Evolutionary conservation across 2,329 filamentous ascomycete species (phyloP), one percentile per base, ranked within the genome.

Genomic region (Cryphonectria parasitica): DNA sequence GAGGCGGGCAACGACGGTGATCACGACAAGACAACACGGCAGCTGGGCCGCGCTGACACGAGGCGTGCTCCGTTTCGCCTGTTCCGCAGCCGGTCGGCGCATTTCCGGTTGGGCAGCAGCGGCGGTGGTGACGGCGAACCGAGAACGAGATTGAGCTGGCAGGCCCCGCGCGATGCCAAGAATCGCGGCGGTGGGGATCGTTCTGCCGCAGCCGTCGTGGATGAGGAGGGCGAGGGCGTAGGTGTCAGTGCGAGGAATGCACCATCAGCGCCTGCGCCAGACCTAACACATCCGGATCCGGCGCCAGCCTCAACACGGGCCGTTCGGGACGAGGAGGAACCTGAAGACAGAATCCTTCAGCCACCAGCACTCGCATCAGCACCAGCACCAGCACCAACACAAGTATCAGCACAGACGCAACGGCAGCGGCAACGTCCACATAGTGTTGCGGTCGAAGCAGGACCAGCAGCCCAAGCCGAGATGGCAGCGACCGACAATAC

Each of bases 261-360:
- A 25, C 62, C 66, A 25, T 34, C 76, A 17, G 76, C 22, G 73
- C 54, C 76, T 76, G 2, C 25, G 28, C 54, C 54, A 60, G 56
- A 36, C 31, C 31, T 66, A 22, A 36, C 43, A 22, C 49, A 60
- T 22, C 31, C 54, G 64, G 49, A 58, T 31, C 49, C 49, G 34
- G 49, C 64, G 22, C 34, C 34, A 15, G 49, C 49, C 25, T 43
- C 64, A 58, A 15, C 34, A 45, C 49, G 49, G n/a, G 49, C 64
- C 17, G 64, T 56, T 43, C 2, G 43, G 15, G 45, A n/a, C 15
- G 41, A 10, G 45, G 45, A 49, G 19, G 22, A 49, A 22, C 6
- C 34, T 34, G 64, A 39, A 15, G 31, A 54, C 15, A 28, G 15
- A 31, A 17, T 17, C 5, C 54, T 15, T 31, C 54, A 58, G 54